Conservation (phyloP, 805 yeast genomes). For the Candida patagonica region DNA sequence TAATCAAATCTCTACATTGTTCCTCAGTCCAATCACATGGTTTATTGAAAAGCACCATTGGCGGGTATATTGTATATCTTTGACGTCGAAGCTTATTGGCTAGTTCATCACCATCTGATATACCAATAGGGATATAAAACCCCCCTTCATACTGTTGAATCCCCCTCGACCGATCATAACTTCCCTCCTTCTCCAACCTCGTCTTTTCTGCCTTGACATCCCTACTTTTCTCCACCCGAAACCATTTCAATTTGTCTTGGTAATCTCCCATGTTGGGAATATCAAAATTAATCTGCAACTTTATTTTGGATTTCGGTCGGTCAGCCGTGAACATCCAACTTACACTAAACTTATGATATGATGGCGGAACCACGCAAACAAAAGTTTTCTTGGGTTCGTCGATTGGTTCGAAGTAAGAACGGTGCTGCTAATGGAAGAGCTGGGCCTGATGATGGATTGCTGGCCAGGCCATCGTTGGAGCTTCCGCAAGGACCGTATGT, state of each 20-base stretch:
- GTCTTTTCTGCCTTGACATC: background rate
- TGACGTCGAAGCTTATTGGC: background rate
- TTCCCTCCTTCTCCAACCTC: background rate
- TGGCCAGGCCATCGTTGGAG: no score
- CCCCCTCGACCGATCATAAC: background rate
- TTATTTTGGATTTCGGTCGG: no score
- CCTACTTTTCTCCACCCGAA: background rate
- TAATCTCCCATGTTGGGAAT: no score
- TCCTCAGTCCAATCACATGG: conserved; percentile 1
- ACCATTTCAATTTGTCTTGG: no score
- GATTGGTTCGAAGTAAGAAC: background rate
- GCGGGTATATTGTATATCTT: conserved; percentile 56
- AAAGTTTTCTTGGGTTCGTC: conserved; percentile 5
- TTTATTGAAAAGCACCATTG: conserved; percentile 44
- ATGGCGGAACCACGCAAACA: background rate
- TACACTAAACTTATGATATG: background rate
- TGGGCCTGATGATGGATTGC: no score
- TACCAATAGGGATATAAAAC: background rate
- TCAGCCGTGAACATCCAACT: no score
- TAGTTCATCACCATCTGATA: background rate
- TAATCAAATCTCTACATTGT: background rate
- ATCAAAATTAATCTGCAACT: no score
- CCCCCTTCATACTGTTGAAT: background rate
- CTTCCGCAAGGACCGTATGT: no score
- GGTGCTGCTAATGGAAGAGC: background rate